These are phyloP conservation scores for Colletotrichum eleusines DNA, from an alignment of 2,329 filamentous ascomycete species.

Conservation along the genomic window DNA sequence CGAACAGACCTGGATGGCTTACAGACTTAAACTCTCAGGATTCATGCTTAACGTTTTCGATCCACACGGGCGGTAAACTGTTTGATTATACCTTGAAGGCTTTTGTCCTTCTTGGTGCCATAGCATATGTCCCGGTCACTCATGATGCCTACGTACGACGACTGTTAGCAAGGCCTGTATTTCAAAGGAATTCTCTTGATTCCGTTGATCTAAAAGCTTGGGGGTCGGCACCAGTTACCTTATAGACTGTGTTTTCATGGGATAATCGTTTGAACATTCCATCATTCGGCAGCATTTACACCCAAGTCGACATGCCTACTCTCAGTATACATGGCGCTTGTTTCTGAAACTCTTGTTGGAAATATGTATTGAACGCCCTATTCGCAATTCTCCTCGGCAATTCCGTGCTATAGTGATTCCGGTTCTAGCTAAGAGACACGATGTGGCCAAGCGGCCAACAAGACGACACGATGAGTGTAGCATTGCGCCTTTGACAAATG, in stretches of 20 bases:
- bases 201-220: background rate
- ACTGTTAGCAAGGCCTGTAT: background rate
- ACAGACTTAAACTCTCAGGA: background rate
- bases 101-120: too few species aligned
- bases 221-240: background rate
- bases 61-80: too few species aligned
- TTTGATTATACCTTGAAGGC: too few species aligned
- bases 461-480: slow-evolving; percentile 16
- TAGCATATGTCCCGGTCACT: too few species aligned
- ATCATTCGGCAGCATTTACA: background rate
- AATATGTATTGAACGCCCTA: background rate
- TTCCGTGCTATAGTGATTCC: background rate
- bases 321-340: fast-evolving
- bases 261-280: background rate
- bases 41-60: background rate
- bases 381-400: background rate
- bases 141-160: background rate
- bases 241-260: background rate
- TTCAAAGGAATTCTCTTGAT: fast-evolving
- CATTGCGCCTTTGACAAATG: slow-evolving; percentile 15
- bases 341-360: background rate
- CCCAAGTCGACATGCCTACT: background rate
- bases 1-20: background rate
- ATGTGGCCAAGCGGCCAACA: slow-evolving; percentile 22
- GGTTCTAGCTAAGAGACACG: slow-evolving; percentile 10